A percentile compares a stretch with the other conserved stretches of the same genome.
Conservation (phyloP, 2,329 filamentous ascomycete genomes). For the Aspergillus carbonarius region DNA sequence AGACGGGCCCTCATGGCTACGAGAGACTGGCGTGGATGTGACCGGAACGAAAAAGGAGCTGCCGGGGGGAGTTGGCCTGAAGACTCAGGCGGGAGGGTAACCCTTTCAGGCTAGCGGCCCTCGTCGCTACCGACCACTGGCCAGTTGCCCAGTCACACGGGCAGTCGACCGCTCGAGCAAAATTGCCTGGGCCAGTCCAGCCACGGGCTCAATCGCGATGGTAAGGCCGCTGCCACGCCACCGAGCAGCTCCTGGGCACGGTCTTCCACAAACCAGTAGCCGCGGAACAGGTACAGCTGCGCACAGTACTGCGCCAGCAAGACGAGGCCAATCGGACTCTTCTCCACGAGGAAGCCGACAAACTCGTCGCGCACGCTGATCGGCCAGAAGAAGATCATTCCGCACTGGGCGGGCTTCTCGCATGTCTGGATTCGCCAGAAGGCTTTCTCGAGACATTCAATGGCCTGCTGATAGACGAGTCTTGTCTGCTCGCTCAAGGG, state of each 20-base stretch:
- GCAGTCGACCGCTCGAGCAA: not conserved
- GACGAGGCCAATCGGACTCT: not conserved
- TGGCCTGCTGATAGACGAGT: conserved; percentile 1
- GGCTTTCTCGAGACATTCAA: not conserved
- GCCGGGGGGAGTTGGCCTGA: not conserved
- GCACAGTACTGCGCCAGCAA: conserved; percentile 8
- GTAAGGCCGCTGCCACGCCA: not conserved
- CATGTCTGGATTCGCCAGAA: conserved; percentile 1
- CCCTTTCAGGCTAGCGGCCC: not conserved
- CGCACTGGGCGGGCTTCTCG: conserved; percentile 1
- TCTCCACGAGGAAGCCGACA: not conserved
- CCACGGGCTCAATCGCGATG: not conserved
- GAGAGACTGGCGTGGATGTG: too few species aligned
- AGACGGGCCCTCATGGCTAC: not conserved
- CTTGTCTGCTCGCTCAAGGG: not conserved
- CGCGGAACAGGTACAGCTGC: conserved; percentile 5
- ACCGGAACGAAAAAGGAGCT: not conserved
- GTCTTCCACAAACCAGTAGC: conserved; percentile 12
- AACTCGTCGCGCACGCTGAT: conserved; percentile 6
- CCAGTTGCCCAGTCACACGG: not conserved
- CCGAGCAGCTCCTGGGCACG: not conserved
- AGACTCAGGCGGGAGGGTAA: not conserved
- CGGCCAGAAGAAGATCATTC: conserved; percentile 12
- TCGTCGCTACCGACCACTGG: too few species aligned
- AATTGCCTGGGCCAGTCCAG: conserved; percentile 2